These are phyloP conservation scores for Solanum hybrid DNA, from an alignment of 305 asterid species.

Conservation along the genomic window DNA sequence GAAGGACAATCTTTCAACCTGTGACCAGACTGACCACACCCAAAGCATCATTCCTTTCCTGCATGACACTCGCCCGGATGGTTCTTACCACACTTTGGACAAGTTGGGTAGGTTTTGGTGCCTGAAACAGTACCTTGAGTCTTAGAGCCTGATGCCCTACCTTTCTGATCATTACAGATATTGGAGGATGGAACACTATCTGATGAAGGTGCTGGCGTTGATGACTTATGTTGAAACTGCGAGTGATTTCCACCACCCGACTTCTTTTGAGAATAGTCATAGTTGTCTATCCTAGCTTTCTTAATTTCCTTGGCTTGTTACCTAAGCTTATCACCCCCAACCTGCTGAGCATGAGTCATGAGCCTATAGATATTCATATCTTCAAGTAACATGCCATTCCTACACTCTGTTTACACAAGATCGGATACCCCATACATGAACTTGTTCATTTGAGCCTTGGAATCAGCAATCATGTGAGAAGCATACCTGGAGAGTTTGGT, in stretches of 20 bases:
- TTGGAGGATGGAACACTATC: neutral
- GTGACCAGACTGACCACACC: neutral
- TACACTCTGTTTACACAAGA: neutral
- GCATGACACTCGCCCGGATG: neutral
- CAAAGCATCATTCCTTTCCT: neutral
- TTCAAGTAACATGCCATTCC: neutral
- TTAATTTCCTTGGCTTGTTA: neutral
- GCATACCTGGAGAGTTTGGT: neutral
- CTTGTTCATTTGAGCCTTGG: neutral
- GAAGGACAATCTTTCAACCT: neutral
- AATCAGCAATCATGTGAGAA: neutral
- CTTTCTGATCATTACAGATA: neutral
- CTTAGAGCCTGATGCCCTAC: neutral
- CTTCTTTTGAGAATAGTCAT: neutral
- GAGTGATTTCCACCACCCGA: neutral
- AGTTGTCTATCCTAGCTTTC: neutral
- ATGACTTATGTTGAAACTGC: neutral
- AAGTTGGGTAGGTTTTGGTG: neutral
- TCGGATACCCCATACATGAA: neutral
- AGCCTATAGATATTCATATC: neutral
- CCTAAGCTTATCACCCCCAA: neutral
- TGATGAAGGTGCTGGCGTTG: neutral
- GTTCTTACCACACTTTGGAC: neutral
- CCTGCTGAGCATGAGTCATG: neutral
- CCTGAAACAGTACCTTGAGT: neutral